Evolutionary conservation across 257 asterid species (phyloP), one percentile per base, ranked within the genome.

Genomic region (Linaria vulgaris): DNA sequence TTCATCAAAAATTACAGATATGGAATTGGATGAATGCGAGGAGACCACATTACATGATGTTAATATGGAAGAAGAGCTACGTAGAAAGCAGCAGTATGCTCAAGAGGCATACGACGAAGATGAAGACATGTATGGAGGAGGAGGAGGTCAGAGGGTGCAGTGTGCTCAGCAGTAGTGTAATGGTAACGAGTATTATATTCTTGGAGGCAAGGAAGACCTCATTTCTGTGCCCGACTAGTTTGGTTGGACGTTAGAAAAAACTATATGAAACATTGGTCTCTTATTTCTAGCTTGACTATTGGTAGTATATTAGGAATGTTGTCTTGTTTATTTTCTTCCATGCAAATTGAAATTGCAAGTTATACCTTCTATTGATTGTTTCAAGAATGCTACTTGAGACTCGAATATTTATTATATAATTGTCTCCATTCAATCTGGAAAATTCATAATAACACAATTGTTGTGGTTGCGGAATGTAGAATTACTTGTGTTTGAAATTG

Each of bases 71-170:
- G 83, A 78, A 5, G 86, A 81, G 61, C 66, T 81, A 76, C 81
- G 86, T 24, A 75, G 83, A 78, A 81, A 71, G 72, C 81, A 75
- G 34, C 80, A 69, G 59, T 72, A 70, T 51, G 83, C 86, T 11
- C 83, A 75, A 44, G 86, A 80, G 69, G 86, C 86, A 7, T 75
- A 81, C 0, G 86, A 81, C 1, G 86, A 81, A 47, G 86, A 80
- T 23, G 86, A 77, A 1, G 86, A 80, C 66, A 78, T 78, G 81
- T 79, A 53, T 39, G 83, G 86, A 54, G 83, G 86, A 54, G 83
- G 86, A 54, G 86, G 86, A 25, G 78, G 76, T 23, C 81, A 75
- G 78, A 75, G 83, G 50, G 86, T 81, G 61, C 83, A 81, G 55
- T 81, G 86, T 52, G 86, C 86, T 8, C 86, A 81, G 61, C 86